Evolutionary conservation across 768 basidiomycete species (phyloP).

Genomic region (Leccinum variicolor): DNA sequence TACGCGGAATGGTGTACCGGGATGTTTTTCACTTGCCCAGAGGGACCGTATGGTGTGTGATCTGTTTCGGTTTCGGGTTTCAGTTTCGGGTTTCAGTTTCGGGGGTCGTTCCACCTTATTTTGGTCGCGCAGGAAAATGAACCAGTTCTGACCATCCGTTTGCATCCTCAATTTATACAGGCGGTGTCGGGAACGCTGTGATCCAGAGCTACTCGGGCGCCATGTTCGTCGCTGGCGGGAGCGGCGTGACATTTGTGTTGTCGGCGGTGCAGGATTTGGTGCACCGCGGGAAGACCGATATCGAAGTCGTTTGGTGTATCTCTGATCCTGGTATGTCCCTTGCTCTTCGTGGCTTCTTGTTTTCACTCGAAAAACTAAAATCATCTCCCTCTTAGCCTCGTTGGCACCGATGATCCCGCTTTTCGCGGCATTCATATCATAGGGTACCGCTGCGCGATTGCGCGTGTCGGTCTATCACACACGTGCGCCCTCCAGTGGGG

Average conservation of each 20-base stretch:
- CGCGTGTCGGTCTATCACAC: constrained; percentile 57
- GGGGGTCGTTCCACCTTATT: not conserved
- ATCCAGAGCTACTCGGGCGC: constrained; percentile 65
- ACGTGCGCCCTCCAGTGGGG: constrained; percentile 31
- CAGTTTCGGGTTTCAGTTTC: not conserved
- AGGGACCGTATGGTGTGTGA: constrained; percentile 26
- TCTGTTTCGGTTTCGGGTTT: too few species aligned
- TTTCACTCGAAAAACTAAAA: not conserved
- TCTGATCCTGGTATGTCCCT: constrained; percentile 44
- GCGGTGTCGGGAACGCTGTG: constrained; percentile 60
- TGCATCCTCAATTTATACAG: constrained; percentile 23
- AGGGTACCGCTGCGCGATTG: constrained; percentile 42
- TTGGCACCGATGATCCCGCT: constrained; percentile 48
- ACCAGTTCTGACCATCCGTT: not conserved
- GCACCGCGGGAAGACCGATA: constrained; percentile 42
- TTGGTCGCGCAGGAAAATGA: not conserved
- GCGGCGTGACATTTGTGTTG: constrained; percentile 71
- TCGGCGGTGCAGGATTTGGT: constrained; percentile 64
- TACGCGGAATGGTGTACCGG: too few species aligned
- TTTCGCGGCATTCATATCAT: constrained; percentile 44
- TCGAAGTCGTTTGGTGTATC: constrained; percentile 70
- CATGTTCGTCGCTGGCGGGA: constrained; percentile 69
- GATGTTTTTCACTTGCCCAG: too few species aligned
- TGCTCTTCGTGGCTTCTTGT: too few species aligned
- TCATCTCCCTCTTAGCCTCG: constrained; percentile 32